Percentiles rank a stretch among this genome's conserved stretches.
These are phyloP conservation scores for Crucibulum cyathiforme DNA, from an alignment of 1,284 basidiomycete genomes.

Conservation along the genomic window DNA sequence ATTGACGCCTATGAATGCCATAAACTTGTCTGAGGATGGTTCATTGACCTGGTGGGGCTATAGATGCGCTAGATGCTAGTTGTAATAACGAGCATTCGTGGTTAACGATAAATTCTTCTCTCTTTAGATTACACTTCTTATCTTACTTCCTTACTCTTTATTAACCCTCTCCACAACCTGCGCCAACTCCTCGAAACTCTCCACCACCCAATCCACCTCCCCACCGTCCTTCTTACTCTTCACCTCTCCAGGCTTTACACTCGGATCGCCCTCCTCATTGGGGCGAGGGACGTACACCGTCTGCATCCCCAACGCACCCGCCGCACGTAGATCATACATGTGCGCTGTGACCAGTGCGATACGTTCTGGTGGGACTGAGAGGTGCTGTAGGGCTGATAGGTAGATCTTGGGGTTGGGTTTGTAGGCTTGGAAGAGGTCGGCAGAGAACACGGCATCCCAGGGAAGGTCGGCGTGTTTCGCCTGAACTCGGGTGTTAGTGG, in stretches of 20 bases:
- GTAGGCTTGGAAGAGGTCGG: slow-evolving; percentile 63
- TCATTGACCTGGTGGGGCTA: too few relatives aligned
- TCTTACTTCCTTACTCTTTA: too few relatives aligned
- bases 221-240: slow-evolving; percentile 53
- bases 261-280: slow-evolving; percentile 46
- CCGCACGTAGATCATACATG: slow-evolving; percentile 59
- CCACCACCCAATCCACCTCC: slow-evolving; percentile 54
- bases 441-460: slow-evolving; percentile 68
- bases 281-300: slow-evolving; percentile 61
- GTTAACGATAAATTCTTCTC: too few relatives aligned
- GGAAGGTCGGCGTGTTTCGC: slow-evolving; percentile 64
- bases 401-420: slow-evolving; percentile 67
- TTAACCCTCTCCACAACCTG: not conserved
- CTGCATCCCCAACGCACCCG: slow-evolving; percentile 57
- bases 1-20: too few relatives aligned
- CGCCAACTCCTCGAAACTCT: slow-evolving; percentile 50
- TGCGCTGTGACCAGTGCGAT: slow-evolving; percentile 73
- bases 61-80: too few relatives aligned
- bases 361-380: slow-evolving; percentile 54
- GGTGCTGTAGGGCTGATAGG: slow-evolving; percentile 52
- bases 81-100: too few relatives aligned
- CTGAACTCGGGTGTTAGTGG: slow-evolving; percentile 32
- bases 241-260: slow-evolving; percentile 20
- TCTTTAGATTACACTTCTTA: too few relatives aligned
- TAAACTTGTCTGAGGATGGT: too few relatives aligned